phyloP scores from a whole-genome alignment of 495 filamentous ascomycete species.

The Bombardia bombarda region DNA sequence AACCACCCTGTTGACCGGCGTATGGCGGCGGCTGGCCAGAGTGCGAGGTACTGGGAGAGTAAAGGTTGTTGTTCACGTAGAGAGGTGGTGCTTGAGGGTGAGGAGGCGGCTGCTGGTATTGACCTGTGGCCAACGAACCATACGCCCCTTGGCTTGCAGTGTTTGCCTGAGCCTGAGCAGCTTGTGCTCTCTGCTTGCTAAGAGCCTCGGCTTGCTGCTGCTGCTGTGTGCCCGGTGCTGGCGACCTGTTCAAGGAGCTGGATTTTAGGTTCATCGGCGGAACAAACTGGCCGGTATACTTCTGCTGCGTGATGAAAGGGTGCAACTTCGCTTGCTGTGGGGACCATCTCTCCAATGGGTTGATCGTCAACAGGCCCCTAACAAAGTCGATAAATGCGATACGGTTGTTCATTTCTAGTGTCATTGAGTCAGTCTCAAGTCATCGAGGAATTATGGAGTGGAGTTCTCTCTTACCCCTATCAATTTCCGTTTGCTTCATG shows the following conservation, averaged over 20 bases:
- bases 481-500: conserved; percentile 96
- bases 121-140: conserved; percentile 23
- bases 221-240: conserved; percentile 93
- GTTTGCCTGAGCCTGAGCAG: conserved; percentile 55
- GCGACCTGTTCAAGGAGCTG: conserved; percentile 71
- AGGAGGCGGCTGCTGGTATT: conserved; percentile 34
- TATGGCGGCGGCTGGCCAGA: conserved; percentile 82
- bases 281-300: conserved; percentile 90
- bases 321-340: conserved; percentile 96
- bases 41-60: conserved; percentile 52
- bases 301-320: conserved; percentile 98
- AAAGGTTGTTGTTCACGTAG: conserved; percentile 65
- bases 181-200: conserved; percentile 77
- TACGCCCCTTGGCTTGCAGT: conserved; percentile 45
- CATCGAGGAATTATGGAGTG: not conserved
- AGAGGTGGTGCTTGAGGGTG: conserved; percentile 48
- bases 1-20: conserved; percentile 60
- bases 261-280: conserved; percentile 96
- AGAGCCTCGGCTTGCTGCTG: conserved; percentile 89
- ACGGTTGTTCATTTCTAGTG: conserved; percentile 90
- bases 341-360: conserved; percentile 94
- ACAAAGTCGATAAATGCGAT: conserved; percentile 99
- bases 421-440: conserved; percentile 1
- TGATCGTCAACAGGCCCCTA: conserved; percentile 88
- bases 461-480: conserved; percentile 64